Evolutionary conservation across 2,329 filamentous ascomycete genomes (phyloP).

Genomic region (Ophiostoma ulmi): DNA sequence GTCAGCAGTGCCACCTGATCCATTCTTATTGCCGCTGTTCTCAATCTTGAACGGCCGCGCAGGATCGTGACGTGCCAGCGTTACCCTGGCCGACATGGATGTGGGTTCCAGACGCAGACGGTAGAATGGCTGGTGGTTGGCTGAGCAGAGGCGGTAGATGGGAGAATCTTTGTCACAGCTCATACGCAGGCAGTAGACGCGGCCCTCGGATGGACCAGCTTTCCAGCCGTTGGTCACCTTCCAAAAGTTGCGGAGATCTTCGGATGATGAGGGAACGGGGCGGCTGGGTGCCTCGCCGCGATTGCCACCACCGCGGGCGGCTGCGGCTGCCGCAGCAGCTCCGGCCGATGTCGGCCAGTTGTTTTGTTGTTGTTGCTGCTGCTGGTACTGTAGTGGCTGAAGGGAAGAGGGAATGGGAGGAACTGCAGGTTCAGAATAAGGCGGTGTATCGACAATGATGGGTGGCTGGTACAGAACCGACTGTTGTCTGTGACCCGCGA

Average conservation of each 20-base stretch:
- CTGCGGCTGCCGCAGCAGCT: not conserved
- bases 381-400: constrained; percentile 11
- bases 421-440: not conserved
- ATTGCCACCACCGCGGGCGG: not conserved
- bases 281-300: constrained; percentile 30
- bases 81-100: constrained; percentile 57
- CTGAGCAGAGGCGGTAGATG: constrained; percentile 61
- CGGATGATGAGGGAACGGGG: constrained; percentile 51
- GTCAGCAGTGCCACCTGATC: constrained; percentile 29
- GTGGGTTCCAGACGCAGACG: constrained; percentile 60
- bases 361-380: constrained; percentile 25
- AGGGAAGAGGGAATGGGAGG: not conserved
- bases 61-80: constrained; percentile 56
- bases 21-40: constrained; percentile 35
- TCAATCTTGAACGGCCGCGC: constrained; percentile 47
- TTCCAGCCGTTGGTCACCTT: constrained; percentile 66
- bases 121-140: constrained; percentile 61
- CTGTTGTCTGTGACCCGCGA: not conserved
- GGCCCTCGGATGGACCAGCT: constrained; percentile 54
- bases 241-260: constrained; percentile 62
- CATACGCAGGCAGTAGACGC: constrained; percentile 55
- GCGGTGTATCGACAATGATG: not conserved
- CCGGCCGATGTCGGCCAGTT: not conserved
- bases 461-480: not conserved
- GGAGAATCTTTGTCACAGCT: constrained; percentile 55